Evolutionary conservation across 2,329 filamentous ascomycete genomes (phyloP), one percentile per base, ranked within the genome.

Genomic region (Aspergillus terreus): DNA sequence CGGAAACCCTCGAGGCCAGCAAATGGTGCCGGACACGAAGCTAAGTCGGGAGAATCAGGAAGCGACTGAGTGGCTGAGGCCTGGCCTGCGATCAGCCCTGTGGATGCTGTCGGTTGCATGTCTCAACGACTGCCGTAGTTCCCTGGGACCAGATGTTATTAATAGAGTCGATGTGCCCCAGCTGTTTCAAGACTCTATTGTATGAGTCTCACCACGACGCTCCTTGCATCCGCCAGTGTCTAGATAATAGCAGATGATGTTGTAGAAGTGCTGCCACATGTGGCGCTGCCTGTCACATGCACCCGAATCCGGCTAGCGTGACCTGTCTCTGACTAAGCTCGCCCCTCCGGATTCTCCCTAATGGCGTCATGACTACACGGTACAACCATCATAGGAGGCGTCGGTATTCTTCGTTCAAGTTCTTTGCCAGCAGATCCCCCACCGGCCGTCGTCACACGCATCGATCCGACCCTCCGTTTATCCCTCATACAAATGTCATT

Each of bases 41-140:
- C 48, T 46, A 56, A 55, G 42, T 67, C 66, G 66, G 66, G 59
- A 60, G 56, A 58, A 63, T 67, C 63, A 69, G 66, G 66, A 60
- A 66, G 61, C 54, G 32, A 51, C 36, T 50, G 35, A 58, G 54
- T 63, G 55, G 59, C 54, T 56, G 54, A 17, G 30, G 40, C 9
- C 4, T 12, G n/a, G 19, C 41, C 43, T 49, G 46, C 43, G 51
- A 46, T 57, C 50, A 55, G 53, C 55, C 53, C 47, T 53, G 46
- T 51, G 38, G 44, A 17, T 38, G 12, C 27, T 14, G 12, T 44
- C n/a, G 5, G 17, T 23, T 45, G 43, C 43, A 45, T 45, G 14
- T 30, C 27, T 30, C 27, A 30, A 30, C 27, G 27, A 30, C 9
- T 7, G 10, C 27, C 27, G 27, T 30, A 30, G 27, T 30, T 15